A percentile compares a stretch with the other conserved stretches of the same genome.
phyloP scores from a whole-genome alignment of 805 yeast genomes.

The Candida ascalaphidarum region DNA sequence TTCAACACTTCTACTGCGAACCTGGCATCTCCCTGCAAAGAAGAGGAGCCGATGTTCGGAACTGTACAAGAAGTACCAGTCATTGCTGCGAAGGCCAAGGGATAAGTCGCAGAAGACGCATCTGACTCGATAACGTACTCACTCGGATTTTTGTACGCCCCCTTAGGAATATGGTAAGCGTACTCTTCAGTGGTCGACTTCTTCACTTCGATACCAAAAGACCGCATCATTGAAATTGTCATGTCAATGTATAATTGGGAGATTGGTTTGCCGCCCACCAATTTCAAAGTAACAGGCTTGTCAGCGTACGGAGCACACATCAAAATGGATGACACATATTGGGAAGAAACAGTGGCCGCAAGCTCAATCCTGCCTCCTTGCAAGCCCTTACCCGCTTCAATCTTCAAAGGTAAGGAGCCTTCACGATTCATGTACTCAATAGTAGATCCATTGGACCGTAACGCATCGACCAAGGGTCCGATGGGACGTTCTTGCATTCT shows the following conservation, averaged over 20 bases:
- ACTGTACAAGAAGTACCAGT: slow-evolving; percentile 89
- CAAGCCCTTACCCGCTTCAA: slow-evolving; percentile 61
- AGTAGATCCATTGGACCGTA: slow-evolving; percentile 68
- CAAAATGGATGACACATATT: slow-evolving; percentile 89
- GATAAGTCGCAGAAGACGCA: slow-evolving; percentile 97
- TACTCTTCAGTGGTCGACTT: slow-evolving; percentile 62
- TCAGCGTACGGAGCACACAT: slow-evolving; percentile 98
- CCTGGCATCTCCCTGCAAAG: slow-evolving; percentile 95
- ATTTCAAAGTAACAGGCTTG: slow-evolving; percentile 75
- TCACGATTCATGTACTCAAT: slow-evolving; percentile 62
- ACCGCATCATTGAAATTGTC: slow-evolving; percentile 93
- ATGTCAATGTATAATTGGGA: slow-evolving; percentile 93
- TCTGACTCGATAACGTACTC: slow-evolving; percentile 92
- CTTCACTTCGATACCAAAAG: slow-evolving; percentile 75
- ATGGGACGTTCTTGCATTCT: slow-evolving; percentile 98
- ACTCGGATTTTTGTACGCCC: slow-evolving; percentile 67
- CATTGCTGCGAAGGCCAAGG: slow-evolving; percentile 94
- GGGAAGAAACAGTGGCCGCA: slow-evolving; percentile 95
- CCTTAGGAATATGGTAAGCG: slow-evolving; percentile 88
- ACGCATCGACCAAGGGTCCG: slow-evolving; percentile 91
- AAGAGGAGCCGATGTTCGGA: slow-evolving; percentile 87
- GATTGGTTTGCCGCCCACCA: slow-evolving; percentile 95
- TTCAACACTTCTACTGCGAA: slow-evolving; percentile 87
- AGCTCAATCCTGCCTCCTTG: slow-evolving; percentile 89
- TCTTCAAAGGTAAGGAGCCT: slow-evolving; percentile 82